Evolutionary conservation across 2,329 filamentous ascomycete species (phyloP).

Genomic region (Hansfordia pulvinata): DNA sequence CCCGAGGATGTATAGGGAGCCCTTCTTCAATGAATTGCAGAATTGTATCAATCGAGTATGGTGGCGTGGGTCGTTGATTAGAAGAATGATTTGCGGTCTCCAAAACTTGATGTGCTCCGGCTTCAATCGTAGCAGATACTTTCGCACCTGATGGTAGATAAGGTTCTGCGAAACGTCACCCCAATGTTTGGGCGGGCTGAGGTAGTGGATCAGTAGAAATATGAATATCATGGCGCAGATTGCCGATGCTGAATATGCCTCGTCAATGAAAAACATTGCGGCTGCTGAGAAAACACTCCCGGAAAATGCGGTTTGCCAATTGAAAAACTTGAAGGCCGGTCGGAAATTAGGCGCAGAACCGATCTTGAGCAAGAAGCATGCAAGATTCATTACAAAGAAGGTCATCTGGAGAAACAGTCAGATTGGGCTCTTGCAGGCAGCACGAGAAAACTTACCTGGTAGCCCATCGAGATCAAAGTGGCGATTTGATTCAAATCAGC

Average conservation of each 20-base stretch:
- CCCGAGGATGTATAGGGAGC: constrained; percentile 69
- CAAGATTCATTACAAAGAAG: constrained; percentile 77
- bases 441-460: constrained; percentile 41
- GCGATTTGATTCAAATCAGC: constrained; percentile 81
- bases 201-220: constrained; percentile 76
- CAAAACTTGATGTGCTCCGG: constrained; percentile 92
- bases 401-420: constrained; percentile 51
- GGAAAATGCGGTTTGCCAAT: constrained; percentile 64
- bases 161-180: constrained; percentile 81
- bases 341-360: constrained; percentile 81
- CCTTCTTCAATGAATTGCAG: constrained; percentile 85
- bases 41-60: constrained; percentile 81
- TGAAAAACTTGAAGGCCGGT: constrained; percentile 82
- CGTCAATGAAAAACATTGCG: constrained; percentile 86
- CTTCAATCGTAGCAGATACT: constrained; percentile 70
- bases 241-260: constrained; percentile 63
- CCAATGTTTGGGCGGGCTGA: constrained; percentile 76
- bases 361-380: constrained; percentile 76
- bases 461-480: constrained; percentile 82
- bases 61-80: constrained; percentile 70
- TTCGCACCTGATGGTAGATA: constrained; percentile 77
- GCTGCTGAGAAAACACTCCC: constrained; percentile 64
- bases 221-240: constrained; percentile 62
- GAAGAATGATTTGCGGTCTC: constrained; percentile 74
- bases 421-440: too few species aligned